phyloP scores from a whole-genome alignment of 495 filamentous ascomycete genomes.

The Talaromyces wortmannii region DNA sequence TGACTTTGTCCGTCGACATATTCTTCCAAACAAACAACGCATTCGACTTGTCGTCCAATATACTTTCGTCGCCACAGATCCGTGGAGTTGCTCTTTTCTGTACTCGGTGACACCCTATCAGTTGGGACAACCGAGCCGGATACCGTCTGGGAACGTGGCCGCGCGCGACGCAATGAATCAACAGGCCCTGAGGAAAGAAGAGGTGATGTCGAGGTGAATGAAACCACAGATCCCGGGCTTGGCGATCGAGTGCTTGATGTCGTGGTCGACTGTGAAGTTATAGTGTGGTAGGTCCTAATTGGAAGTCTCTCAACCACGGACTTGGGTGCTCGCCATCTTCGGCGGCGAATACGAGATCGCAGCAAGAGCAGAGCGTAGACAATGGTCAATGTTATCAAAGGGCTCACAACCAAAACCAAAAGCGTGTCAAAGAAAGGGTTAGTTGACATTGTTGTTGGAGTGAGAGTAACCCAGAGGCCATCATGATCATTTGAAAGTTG shows the following conservation, averaged over 20 bases:
- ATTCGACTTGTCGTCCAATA: slow-evolving; percentile 82
- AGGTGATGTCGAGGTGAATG: slow-evolving; percentile 68
- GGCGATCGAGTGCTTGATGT: slow-evolving; percentile 46
- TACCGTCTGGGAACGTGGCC: slow-evolving; percentile 61
- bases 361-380: slow-evolving; percentile 87
- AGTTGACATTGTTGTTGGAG: slow-evolving; percentile 82
- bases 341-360: slow-evolving; percentile 79
- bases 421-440: slow-evolving; percentile 96
- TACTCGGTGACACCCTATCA: slow-evolving; percentile 19
- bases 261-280: slow-evolving; percentile 53
- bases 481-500: slow-evolving; percentile 47
- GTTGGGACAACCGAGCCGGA: slow-evolving; percentile 42
- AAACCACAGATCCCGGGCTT: slow-evolving; percentile 22
- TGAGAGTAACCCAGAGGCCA: slow-evolving; percentile 92
- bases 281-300: slow-evolving; percentile 87
- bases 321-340: slow-evolving; percentile 93
- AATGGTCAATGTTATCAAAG: slow-evolving; percentile 82
- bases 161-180: slow-evolving; percentile 32
- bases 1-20: slow-evolving; percentile 90
- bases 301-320: slow-evolving; percentile 92
- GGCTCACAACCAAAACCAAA: slow-evolving; percentile 85
- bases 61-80: slow-evolving; percentile 72
- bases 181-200: slow-evolving; percentile 45
- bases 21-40: slow-evolving; percentile 96
- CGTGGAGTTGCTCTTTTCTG: slow-evolving; percentile 42